These are phyloP conservation scores for Chaetomiaceae sp. DNA, from an alignment of 2,329 filamentous ascomycete species.

Conservation along the genomic window DNA sequence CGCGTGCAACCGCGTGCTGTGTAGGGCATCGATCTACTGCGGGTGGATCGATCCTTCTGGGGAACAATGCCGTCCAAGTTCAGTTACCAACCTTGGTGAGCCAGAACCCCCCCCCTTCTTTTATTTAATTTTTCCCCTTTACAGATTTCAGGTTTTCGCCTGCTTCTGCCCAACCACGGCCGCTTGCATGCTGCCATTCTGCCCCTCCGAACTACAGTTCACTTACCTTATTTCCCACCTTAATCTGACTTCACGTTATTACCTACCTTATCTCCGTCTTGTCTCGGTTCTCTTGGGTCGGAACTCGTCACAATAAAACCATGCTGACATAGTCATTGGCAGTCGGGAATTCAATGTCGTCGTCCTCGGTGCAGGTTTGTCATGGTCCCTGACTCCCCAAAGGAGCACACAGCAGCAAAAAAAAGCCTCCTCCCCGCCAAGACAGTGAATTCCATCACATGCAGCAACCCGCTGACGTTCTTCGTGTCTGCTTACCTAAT, in stretches of 20 bases:
- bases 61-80: slow-evolving; percentile 26
- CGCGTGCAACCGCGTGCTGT: too few relatives aligned
- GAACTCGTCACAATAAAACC: too few relatives aligned
- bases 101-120: not conserved
- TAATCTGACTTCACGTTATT: too few relatives aligned
- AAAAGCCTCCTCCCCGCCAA: slow-evolving; percentile 17
- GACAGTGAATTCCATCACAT: slow-evolving; percentile 21
- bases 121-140: not conserved
- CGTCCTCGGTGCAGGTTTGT: slow-evolving; percentile 69
- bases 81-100: slow-evolving; percentile 27
- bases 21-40: slow-evolving; percentile 10
- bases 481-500: slow-evolving; percentile 20
- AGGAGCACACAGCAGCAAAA: not conserved
- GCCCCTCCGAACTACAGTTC: too few relatives aligned
- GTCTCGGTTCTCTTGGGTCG: too few relatives aligned
- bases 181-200: too few relatives aligned
- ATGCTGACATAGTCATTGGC: slow-evolving; percentile 18
- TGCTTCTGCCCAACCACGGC: too few relatives aligned
- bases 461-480: slow-evolving; percentile 30
- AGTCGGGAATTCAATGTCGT: slow-evolving; percentile 80
- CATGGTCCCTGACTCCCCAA: slow-evolving; percentile 1
- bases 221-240: too few relatives aligned
- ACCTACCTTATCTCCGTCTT: too few relatives aligned
- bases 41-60: slow-evolving; percentile 6
- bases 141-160: not conserved